Evolutionary conservation across 495 filamentous ascomycete species (phyloP).

Genomic region (Pseudoneurospora amorphoporcata): DNA sequence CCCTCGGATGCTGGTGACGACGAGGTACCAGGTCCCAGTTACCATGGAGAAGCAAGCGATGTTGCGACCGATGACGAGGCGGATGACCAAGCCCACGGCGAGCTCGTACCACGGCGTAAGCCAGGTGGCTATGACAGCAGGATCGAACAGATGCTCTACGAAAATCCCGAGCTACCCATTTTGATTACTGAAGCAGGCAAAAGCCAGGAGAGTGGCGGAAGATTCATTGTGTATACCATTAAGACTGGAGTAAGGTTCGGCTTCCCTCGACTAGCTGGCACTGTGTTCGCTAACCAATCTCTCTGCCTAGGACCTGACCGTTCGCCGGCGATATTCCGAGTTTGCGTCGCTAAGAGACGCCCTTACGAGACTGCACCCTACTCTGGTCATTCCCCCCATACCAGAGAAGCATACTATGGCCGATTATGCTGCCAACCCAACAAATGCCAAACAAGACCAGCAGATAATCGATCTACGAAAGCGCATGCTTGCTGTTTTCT

Average conservation of each 20-base stretch:
- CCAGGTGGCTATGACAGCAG: constrained; percentile 86
- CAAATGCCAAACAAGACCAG: constrained; percentile 93
- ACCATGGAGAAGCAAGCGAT: constrained; percentile 19
- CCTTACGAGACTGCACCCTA: constrained; percentile 82
- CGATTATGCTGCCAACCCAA: constrained; percentile 95
- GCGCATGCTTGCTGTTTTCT: constrained; percentile 88
- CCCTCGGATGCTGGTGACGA: constrained; percentile 37
- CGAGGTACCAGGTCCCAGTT: constrained; percentile 16
- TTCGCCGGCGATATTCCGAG: constrained; percentile 90
- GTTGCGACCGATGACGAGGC: constrained; percentile 39
- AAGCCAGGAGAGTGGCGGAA: constrained; percentile 78
- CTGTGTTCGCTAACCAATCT: constrained; percentile 12
- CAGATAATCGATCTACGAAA: constrained; percentile 93
- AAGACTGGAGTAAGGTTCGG: constrained; percentile 66
- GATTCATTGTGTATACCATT: constrained; percentile 94
- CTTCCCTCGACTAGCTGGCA: background rate
- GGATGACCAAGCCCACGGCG: constrained; percentile 42
- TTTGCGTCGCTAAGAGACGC: constrained; percentile 88
- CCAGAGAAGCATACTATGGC: constrained; percentile 98
- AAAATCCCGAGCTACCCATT: constrained; percentile 82
- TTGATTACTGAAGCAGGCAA: constrained; percentile 90
- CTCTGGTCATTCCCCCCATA: constrained; percentile 89
- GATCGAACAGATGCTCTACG: constrained; percentile 92
- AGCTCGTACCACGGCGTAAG: constrained; percentile 50
- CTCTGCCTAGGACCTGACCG: constrained; percentile 69